Base-by-base conservation (phyloP, 345 rosid species). In the Eucalyptus marginata region DNA sequence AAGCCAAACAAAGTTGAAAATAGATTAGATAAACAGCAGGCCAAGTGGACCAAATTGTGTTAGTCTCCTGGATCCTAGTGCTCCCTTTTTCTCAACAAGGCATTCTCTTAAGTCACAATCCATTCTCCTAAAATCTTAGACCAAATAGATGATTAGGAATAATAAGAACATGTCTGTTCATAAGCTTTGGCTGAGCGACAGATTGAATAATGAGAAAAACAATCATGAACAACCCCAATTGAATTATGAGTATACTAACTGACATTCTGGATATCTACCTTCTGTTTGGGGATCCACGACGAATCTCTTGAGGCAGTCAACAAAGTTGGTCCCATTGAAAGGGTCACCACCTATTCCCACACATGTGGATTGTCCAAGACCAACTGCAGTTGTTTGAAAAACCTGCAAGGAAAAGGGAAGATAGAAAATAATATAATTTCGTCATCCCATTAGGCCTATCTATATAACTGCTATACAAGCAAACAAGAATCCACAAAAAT, bases 321-420 rank as follows among this genome's bases (percentile, higher is more conserved):
- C 97, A 90, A 98, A 98, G 92, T 97, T 97, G 68, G 99, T 98
- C 33, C 99, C 99, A 87, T 98, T 98, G 90, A 97, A 98, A 86
- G 99, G 99, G 94, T 98, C 99, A 14, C 99, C 99, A 49, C 99
- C 99, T 49, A 98, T 93, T 86, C 99, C 99, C 25, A 97, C 99
- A 91, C 99, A 97, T 8, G 98, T 96, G 33, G 97, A 97, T 90
- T 98, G 99, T 87, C 99, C 99, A 83, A 98, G 95, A 89, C 99
- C 99, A 88, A 98, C 99, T 62, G 94, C 95, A 87, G 97, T 97
- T 89, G 99, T 98, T 97, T 98, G 99, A 91, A 97, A 98, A 90
- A 98, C 99, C 99, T 98, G 90, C 89, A 90, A 88, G 49, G 49
- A 46, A 88, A 86, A 5, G 46, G 56, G 85, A 51, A 86, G 68